Conservation (phyloP, 1,284 basidiomycete species). For the Fomitiporia mediterranea region DNA sequence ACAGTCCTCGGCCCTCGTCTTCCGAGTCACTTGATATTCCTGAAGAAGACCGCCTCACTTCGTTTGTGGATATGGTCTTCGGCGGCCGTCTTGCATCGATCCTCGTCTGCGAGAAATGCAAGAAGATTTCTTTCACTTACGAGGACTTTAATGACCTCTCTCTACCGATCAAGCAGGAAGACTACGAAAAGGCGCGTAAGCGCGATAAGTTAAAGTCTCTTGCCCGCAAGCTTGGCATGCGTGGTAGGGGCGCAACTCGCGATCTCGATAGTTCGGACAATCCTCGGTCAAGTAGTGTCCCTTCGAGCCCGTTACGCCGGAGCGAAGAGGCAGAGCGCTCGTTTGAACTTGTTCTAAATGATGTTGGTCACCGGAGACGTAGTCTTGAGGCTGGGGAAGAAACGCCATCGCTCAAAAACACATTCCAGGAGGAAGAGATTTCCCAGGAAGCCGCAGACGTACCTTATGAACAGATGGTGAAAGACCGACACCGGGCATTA, state of each 20-base stretch:
- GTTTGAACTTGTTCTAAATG: conserved; percentile 11
- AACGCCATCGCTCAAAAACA: not conserved
- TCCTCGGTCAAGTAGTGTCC: conserved; percentile 25
- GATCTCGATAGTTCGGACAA: conserved; percentile 10
- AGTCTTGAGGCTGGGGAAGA: conserved; percentile 18
- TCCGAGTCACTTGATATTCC: conserved; percentile 16
- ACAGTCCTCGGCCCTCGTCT: not conserved
- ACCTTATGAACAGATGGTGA: conserved; percentile 21
- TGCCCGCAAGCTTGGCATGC: conserved; percentile 53
- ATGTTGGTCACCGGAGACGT: conserved; percentile 11
- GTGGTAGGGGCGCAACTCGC: conserved; percentile 21
- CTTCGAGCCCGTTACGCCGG: conserved; percentile 29
- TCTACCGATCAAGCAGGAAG: conserved; percentile 78
- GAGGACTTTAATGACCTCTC: conserved; percentile 94
- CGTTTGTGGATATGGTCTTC: conserved; percentile 87
- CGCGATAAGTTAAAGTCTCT: conserved; percentile 69
- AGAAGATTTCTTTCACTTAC: conserved; percentile 85
- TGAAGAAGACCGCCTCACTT: conserved; percentile 50
- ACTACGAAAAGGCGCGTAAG: conserved; percentile 60
- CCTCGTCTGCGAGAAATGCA: conserved; percentile 91
- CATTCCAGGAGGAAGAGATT: not conserved
- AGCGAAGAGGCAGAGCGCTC: conserved; percentile 14
- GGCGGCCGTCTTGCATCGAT: conserved; percentile 84
- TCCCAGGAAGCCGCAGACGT: conserved; percentile 6
- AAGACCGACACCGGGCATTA: not conserved